These are phyloP conservation scores for Nissolia schottii DNA, from an alignment of 306 rosid genomes.

Conservation along the genomic window DNA sequence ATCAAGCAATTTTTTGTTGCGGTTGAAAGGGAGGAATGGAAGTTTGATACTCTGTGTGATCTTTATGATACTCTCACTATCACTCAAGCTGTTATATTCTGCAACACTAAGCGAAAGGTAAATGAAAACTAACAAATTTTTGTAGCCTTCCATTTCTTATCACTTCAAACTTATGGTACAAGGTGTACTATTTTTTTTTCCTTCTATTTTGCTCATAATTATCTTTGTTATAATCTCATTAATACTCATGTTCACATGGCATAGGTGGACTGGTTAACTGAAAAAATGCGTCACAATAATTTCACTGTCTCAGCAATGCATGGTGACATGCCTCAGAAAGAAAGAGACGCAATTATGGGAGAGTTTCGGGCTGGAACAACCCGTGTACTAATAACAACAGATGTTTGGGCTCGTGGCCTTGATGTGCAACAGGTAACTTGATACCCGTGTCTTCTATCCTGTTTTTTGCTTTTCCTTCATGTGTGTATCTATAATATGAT, in stretches of 20 bases:
- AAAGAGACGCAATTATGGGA: slow-evolving; percentile 93
- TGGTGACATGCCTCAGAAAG: slow-evolving; percentile 98
- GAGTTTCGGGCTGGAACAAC: slow-evolving; percentile 90
- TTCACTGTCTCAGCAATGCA: slow-evolving; percentile 96
- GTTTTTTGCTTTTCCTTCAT: neutral
- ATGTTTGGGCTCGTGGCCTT: slow-evolving; percentile 98
- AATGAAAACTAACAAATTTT: neutral
- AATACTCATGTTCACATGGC: slow-evolving; percentile 14
- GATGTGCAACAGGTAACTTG: slow-evolving; percentile 97
- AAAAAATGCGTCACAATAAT: slow-evolving; percentile 92
- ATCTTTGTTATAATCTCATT: neutral
- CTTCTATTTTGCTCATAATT: neutral
- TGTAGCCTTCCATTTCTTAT: neutral
- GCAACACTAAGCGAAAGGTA: slow-evolving; percentile 98
- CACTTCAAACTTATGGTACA: neutral
- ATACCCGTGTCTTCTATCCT: neutral
- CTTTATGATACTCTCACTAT: slow-evolving; percentile 95
- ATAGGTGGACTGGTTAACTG: slow-evolving; percentile 98
- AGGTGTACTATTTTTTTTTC: neutral
- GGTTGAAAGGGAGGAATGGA: slow-evolving; percentile 97
- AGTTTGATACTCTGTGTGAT: slow-evolving; percentile 94
- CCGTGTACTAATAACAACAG: slow-evolving; percentile 93
- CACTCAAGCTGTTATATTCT: slow-evolving; percentile 98
- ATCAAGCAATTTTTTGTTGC: slow-evolving; percentile 99
- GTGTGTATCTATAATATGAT: neutral